A percentile compares a stretch with the other conserved stretches of the same genome.
Conservation (phyloP, 1,284 basidiomycete species). For the Ustilago curta region DNA sequence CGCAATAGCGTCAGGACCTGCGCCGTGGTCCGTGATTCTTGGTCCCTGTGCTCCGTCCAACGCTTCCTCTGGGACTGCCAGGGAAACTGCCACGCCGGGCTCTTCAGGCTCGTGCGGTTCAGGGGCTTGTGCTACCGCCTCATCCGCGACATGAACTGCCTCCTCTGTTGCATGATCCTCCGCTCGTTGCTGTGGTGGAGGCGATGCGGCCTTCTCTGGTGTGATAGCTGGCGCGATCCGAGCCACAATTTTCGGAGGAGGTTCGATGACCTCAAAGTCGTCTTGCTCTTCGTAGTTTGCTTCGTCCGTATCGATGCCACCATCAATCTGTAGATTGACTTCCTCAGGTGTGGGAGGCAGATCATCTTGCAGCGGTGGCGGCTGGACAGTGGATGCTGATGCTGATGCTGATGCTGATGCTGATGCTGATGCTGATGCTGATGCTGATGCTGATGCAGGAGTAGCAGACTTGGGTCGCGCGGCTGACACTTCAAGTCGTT, state of each 20-base stretch:
- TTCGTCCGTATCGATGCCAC: slow-evolving; percentile 11
- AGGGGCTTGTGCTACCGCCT: not conserved
- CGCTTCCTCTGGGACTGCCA: slow-evolving; percentile 17
- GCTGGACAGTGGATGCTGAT: not conserved
- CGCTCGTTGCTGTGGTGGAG: not conserved
- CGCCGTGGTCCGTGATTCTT: slow-evolving; percentile 19
- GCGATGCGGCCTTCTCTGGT: not conserved
- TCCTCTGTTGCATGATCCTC: not conserved
- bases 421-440: too few species aligned
- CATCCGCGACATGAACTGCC: not conserved
- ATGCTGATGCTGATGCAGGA: not conserved
- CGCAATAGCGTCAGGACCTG: slow-evolving; percentile 17
- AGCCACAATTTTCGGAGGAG: not conserved
- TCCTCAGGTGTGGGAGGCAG: slow-evolving; percentile 38
- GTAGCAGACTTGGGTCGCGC: slow-evolving; percentile 9
- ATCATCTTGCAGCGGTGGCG: slow-evolving; percentile 18
- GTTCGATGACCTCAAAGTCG: slow-evolving; percentile 19
- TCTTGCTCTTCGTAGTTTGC: slow-evolving; percentile 10
- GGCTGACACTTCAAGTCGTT: slow-evolving; percentile 24
- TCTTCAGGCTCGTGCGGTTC: slow-evolving; percentile 10
- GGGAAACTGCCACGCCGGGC: slow-evolving; percentile 21
- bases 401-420: too few species aligned
- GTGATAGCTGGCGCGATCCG: not conserved
- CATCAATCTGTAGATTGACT: slow-evolving; percentile 37
- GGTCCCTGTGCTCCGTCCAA: slow-evolving; percentile 22